Evolutionary conservation across 2,329 filamentous ascomycete species (phyloP).

Genomic region (Sarocladiaceae sp.): DNA sequence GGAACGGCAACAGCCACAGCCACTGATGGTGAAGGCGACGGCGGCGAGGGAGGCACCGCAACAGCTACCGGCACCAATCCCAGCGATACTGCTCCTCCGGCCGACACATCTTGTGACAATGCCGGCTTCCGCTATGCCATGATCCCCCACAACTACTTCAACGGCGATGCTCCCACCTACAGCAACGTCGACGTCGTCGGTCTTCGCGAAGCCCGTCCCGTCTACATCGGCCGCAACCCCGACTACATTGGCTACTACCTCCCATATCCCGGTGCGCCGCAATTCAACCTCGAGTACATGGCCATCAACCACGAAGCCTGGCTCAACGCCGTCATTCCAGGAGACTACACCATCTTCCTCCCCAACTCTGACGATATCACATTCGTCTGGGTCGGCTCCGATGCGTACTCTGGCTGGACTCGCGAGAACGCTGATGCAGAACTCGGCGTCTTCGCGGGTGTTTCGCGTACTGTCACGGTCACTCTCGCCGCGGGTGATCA

Average conservation of each 20-base stretch:
- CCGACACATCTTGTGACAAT: neutral
- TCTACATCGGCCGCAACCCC: neutral
- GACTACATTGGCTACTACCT: neutral
- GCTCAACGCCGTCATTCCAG: neutral
- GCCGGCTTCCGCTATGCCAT: constrained; percentile 1
- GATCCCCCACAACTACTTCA: constrained; percentile 3
- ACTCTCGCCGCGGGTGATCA: neutral
- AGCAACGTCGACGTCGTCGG: neutral
- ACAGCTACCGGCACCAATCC: too few relatives aligned
- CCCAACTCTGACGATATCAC: neutral
- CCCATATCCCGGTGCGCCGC: neutral
- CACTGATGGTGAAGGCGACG: too few relatives aligned
- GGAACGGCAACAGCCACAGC: neutral
- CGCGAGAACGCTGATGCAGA: neutral
- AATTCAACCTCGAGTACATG: neutral
- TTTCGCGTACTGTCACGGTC: neutral
- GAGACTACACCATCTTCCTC: neutral
- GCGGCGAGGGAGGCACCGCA: too few relatives aligned
- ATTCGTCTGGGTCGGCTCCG: neutral
- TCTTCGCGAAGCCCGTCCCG: neutral
- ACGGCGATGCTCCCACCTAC: neutral
- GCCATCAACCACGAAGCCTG: neutral
- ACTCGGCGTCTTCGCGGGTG: neutral
- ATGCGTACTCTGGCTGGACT: neutral
- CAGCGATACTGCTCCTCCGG: neutral